Base-by-base conservation (phyloP, 331 rosid genomes). In the Erythrophleum ivorense region DNA sequence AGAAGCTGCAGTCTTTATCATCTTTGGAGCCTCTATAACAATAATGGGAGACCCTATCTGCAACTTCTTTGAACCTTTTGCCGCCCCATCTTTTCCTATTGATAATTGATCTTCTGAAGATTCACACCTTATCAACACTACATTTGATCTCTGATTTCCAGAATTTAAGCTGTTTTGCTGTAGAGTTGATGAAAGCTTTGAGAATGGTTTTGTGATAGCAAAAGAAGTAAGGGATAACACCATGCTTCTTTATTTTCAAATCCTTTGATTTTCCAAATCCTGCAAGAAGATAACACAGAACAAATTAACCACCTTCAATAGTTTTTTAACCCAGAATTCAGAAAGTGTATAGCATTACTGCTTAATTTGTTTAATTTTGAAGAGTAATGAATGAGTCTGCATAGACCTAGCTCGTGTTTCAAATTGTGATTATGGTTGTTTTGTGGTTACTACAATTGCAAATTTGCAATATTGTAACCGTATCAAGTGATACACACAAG, bases 11-110 rank as follows among this genome's bases (percentile, higher is more conserved):
- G 97, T 91, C 75, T 92, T 92, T 3, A 92, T 86, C 90, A 90
- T 83, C 70, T 85, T 87, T 10, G 98, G 98, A 79, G 98, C 94
- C 81, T 94, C 97, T 58, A 71, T 78, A 1, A 95, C 78, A 41
- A 95, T 83, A 24, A 95, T 60, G 43, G 98, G 97, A 53, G 97
- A 95, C 73, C 98, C 97, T 79, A 90, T 82, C 53, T 80, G 91
- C 36, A 92, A 83, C 80, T 91, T 70, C 81, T 88, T 46, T 16
- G 85, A 52, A 38, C 53, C 33, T 83, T 82, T 84, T 50, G 62
- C 75, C 9, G 48, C 45, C 72, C 48, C 57, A 58, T 80, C 67
- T 10, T 76, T 52, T 53, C 82, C 82, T 11, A 15, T 70, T 64
- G 40, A 72, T 40, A 86, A 45, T 59, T 90, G 75, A 50, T 86